Percentiles rank a stretch among this genome's conserved stretches.
Evolutionary conservation across 1,139 yeast genomes (phyloP).

Genomic region (Blastobotrys persicus): DNA sequence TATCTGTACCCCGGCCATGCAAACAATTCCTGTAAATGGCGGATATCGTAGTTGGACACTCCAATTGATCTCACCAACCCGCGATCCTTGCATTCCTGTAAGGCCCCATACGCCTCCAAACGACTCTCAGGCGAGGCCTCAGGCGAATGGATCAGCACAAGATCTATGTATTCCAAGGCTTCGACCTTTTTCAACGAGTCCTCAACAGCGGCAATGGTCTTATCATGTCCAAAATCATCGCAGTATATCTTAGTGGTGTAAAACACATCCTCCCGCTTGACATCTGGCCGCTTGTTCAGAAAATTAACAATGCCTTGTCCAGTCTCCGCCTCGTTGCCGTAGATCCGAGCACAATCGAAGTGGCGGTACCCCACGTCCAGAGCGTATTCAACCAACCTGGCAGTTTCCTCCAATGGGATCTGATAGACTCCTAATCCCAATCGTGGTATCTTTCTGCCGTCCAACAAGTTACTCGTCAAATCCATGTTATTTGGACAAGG

Average conservation of each 20-base stretch:
- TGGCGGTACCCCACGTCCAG: conserved; percentile 52
- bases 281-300: conserved; percentile 22
- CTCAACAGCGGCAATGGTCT: conserved; percentile 48
- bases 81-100: conserved; percentile 46
- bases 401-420: conserved; percentile 37
- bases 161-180: conserved; percentile 59
- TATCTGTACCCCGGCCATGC: conserved; percentile 60
- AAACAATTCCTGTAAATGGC: conserved; percentile 65
- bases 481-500: not conserved
- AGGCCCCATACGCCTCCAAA: conserved; percentile 43
- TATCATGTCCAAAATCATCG: conserved; percentile 50
- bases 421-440: conserved; percentile 61
- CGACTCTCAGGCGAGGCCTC: conserved; percentile 33
- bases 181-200: conserved; percentile 39
- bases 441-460: conserved; percentile 8
- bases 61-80: conserved; percentile 74
- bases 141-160: conserved; percentile 46
- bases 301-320: conserved; percentile 43
- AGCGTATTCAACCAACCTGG: conserved; percentile 36
- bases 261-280: conserved; percentile 60
- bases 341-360: conserved; percentile 59
- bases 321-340: conserved; percentile 55
- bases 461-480: not conserved
- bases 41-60: conserved; percentile 75
- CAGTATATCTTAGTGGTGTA: conserved; percentile 78